Evolutionary conservation across 1,284 basidiomycete genomes (phyloP).

Genomic region (Golubevia pallescens): DNA sequence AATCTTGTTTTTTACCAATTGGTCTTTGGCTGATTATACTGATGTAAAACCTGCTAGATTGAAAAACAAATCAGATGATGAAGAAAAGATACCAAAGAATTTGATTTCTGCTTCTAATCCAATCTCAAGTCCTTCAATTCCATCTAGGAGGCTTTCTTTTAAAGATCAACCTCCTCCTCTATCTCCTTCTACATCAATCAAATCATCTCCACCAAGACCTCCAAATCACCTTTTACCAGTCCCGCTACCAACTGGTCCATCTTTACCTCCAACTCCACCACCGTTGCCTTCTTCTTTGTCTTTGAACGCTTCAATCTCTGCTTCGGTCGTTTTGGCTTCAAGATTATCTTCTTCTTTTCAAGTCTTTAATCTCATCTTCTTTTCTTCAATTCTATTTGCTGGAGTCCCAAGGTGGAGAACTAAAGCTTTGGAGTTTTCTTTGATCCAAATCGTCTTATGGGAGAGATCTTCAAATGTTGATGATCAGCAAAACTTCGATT

Average conservation of each 20-base stretch:
- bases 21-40: slow-evolving; percentile 74
- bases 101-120: not conserved
- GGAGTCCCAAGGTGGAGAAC: slow-evolving; percentile 13
- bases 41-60: not conserved
- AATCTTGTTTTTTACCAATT: slow-evolving; percentile 72
- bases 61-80: not conserved
- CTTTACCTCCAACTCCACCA: not conserved
- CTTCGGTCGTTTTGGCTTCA: slow-evolving; percentile 90
- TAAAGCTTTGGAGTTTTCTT: not conserved
- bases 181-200: not conserved
- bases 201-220: too few relatives aligned
- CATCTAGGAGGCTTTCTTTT: slow-evolving; percentile 4
- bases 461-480: not conserved
- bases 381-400: slow-evolving; percentile 66
- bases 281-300: slow-evolving; percentile 79
- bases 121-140: slow-evolving; percentile 56
- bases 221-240: too few relatives aligned
- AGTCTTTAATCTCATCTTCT: slow-evolving; percentile 87
- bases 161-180: not conserved
- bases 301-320: slow-evolving; percentile 91
- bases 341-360: slow-evolving; percentile 81
- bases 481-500: not conserved
- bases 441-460: not conserved
- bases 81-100: not conserved
- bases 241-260: too few relatives aligned